phyloP scores from a whole-genome alignment of 2,329 filamentous ascomycete genomes.

The Colletotrichum sp. region DNA sequence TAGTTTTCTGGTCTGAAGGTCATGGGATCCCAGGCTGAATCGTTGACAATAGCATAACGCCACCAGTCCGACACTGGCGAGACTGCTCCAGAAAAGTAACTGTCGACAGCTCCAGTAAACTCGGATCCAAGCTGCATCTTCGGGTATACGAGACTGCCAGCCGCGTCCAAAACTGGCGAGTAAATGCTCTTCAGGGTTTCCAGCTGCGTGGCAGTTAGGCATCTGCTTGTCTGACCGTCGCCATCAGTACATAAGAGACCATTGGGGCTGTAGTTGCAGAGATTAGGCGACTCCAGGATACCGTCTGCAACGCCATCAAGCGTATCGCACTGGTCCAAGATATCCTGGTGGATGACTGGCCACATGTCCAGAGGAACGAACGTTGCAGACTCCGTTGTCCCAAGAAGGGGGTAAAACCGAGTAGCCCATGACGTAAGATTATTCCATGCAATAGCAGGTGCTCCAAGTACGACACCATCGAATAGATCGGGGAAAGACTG shows the following conservation, averaged over 20 bases:
- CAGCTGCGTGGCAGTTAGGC: conserved; percentile 35
- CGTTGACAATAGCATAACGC: conserved; percentile 44
- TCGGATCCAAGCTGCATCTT: conserved; percentile 55
- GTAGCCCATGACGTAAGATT: conserved; percentile 39
- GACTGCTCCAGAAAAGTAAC: conserved; percentile 34
- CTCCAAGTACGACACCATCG: conserved; percentile 45
- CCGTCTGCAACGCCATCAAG: conserved; percentile 28
- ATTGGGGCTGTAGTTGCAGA: conserved; percentile 41
- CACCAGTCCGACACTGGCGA: conserved; percentile 37
- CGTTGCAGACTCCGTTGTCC: conserved; percentile 41
- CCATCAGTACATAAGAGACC: conserved; percentile 39
- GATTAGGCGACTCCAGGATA: conserved; percentile 19
- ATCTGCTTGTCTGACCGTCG: background rate
- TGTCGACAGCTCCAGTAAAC: conserved; percentile 42
- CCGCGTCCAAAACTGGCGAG: conserved; percentile 29
- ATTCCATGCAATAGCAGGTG: conserved; percentile 42
- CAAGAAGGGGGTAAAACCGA: conserved; percentile 39
- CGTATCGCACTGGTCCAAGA: conserved; percentile 33
- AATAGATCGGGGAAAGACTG: conserved; percentile 55
- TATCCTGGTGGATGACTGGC: conserved; percentile 10
- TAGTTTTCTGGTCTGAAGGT: conserved; percentile 38
- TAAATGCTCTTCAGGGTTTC: conserved; percentile 36
- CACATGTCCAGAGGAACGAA: conserved; percentile 35
- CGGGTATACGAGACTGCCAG: conserved; percentile 42
- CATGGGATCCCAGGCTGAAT: conserved; percentile 41